These are phyloP conservation scores for Moricandia moricandioides DNA, from an alignment of 345 rosid genomes.

Conservation along the genomic window DNA sequence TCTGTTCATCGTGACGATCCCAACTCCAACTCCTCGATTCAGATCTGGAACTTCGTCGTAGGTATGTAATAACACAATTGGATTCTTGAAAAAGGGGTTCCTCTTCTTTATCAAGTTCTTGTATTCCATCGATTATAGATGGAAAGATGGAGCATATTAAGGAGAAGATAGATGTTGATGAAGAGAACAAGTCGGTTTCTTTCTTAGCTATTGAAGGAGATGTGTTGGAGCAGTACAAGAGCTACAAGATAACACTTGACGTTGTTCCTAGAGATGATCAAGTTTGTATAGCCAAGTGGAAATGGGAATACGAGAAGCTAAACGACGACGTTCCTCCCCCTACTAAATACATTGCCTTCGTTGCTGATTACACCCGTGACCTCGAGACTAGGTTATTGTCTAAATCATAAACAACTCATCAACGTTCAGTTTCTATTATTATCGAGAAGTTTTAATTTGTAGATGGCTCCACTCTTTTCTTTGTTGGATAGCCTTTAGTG, in stretches of 20 bases:
- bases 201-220: constrained; percentile 32
- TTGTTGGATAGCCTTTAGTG: no score
- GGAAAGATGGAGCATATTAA: constrained; percentile 29
- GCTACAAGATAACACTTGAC: constrained; percentile 28
- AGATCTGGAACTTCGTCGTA: constrained; percentile 23
- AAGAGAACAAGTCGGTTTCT: constrained; percentile 22
- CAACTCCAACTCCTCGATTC: constrained; percentile 19
- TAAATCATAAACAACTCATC: background rate
- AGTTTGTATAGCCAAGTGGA: constrained; percentile 32
- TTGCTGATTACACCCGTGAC: constrained; percentile 25
- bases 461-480: no score
- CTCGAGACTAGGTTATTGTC: constrained; percentile 29
- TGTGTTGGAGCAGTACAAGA: constrained; percentile 30
- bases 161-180: constrained; percentile 25
- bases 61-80: background rate
- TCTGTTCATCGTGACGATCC: constrained; percentile 22
- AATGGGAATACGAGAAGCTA: constrained; percentile 28
- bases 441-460: no score
- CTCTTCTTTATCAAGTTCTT: background rate
- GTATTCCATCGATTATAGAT: background rate
- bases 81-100: constrained; percentile 1
- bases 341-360: constrained; percentile 20
- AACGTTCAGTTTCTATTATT: no score
- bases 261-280: constrained; percentile 9
- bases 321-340: constrained; percentile 23